phyloP scores from a whole-genome alignment of 192 early-diverging fungal species.

The Funneliformis geosporum region DNA sequence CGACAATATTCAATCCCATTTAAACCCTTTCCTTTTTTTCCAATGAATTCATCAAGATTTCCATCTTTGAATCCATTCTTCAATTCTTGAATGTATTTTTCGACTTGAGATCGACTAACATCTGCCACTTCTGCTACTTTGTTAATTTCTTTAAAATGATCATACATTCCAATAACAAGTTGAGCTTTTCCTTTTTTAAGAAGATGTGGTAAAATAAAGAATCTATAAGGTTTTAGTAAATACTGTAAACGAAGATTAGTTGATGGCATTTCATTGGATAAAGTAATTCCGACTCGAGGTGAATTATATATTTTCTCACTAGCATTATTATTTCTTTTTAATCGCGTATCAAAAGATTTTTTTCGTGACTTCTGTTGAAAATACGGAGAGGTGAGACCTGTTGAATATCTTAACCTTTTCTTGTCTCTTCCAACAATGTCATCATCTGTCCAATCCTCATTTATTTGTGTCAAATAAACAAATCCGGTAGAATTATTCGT shows the following conservation, averaged over 20 bases:
- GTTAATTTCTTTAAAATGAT: conserved; percentile 6
- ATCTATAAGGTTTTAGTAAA: conserved; percentile 31
- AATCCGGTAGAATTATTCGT: conserved; percentile 6
- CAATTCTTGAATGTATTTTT: neutral
- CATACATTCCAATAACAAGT: conserved; percentile 16
- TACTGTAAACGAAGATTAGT: neutral
- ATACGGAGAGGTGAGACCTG: neutral
- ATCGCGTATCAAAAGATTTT: neutral
- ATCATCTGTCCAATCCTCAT: neutral
- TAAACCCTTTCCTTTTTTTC: conserved; percentile 17
- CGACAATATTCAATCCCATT: conserved; percentile 17
- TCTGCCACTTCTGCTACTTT: conserved; percentile 19
- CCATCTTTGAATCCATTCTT: neutral
- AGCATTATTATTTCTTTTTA: neutral
- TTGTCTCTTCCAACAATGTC: neutral
- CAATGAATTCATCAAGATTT: conserved; percentile 22
- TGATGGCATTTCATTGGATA: neutral
- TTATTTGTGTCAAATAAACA: conserved; percentile 14
- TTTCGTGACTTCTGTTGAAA: neutral
- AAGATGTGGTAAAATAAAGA: conserved; percentile 22
- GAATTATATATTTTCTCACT: conserved; percentile 2
- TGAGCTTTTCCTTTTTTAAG: conserved; percentile 27
- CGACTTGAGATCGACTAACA: neutral
- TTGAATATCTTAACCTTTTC: neutral
- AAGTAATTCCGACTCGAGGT: conserved; percentile 22